These are phyloP conservation scores for Lasiosphaeria miniovina DNA, from an alignment of 495 filamentous ascomycete species.

Conservation along the genomic window DNA sequence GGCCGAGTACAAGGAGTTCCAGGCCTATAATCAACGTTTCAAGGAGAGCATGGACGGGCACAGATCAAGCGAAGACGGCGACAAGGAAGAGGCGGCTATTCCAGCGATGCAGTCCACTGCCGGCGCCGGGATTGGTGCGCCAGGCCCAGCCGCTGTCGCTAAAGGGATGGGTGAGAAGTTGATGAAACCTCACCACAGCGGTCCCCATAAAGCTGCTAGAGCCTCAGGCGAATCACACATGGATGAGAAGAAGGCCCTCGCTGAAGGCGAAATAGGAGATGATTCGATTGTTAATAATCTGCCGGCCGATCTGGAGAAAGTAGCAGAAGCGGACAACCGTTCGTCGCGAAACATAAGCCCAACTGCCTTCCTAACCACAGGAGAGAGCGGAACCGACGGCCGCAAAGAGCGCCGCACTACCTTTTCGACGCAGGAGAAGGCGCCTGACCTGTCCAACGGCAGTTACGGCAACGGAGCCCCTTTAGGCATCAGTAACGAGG, in stretches of 20 bases:
- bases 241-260: conserved; percentile 25
- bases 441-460: conserved; percentile 29
- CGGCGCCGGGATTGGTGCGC: conserved; percentile 32
- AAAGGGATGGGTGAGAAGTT: conserved; percentile 22
- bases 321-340: conserved; percentile 1
- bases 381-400: conserved; percentile 22
- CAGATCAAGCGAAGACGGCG: conserved; percentile 38
- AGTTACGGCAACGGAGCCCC: conserved; percentile 12
- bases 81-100: conserved; percentile 20
- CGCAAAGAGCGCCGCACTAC: conserved; percentile 43
- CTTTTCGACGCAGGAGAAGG: conserved; percentile 43
- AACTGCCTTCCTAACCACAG: conserved; percentile 15
- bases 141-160: conserved; percentile 20
- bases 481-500: conserved; percentile 10
- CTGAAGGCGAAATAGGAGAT: conserved; percentile 7
- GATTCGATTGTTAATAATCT: background rate
- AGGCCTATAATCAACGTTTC: conserved; percentile 75
- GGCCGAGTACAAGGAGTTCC: conserved; percentile 90
- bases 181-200: background rate
- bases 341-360: conserved; percentile 17
- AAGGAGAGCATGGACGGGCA: conserved; percentile 57
- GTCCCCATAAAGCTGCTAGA: background rate
- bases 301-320: conserved; percentile 39
- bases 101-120: conserved; percentile 18
- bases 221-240: background rate